Evolutionary conservation across 108 stramenopile genomes (phyloP).

Genomic region (Bacterosira constricta): DNA sequence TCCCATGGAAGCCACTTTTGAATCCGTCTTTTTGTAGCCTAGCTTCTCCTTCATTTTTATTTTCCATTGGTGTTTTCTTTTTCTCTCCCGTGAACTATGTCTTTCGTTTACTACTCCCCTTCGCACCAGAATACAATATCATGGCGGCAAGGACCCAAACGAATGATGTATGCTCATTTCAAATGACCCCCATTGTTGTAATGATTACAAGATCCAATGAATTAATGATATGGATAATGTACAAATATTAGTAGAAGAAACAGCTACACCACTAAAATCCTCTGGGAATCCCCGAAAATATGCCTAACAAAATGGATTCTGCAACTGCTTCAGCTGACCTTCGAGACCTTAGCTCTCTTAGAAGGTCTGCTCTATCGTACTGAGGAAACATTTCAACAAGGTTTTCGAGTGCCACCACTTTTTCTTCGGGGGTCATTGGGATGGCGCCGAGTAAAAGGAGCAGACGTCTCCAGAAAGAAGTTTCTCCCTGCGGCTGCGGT

Average conservation of each 20-base stretch:
- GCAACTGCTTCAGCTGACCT: conserved; percentile 79
- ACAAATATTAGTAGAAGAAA: conserved; percentile 2
- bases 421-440: conserved; percentile 82
- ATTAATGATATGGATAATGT: background rate
- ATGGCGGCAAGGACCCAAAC: background rate
- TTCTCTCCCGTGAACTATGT: too few species aligned
- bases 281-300: conserved; percentile 60
- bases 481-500: conserved; percentile 24
- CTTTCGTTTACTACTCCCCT: too few species aligned
- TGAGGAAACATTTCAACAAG: conserved; percentile 79
- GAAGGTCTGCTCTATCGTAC: conserved; percentile 73
- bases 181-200: background rate
- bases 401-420: conserved; percentile 67
- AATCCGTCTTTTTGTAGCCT: too few species aligned
- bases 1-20: too few species aligned
- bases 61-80: too few species aligned
- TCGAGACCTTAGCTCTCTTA: conserved; percentile 65
- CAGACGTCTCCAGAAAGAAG: conserved; percentile 65
- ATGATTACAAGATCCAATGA: background rate
- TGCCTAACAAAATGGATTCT: conserved; percentile 64
- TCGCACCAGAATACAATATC: too few species aligned
- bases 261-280: conserved; percentile 1
- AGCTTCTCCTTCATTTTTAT: too few species aligned
- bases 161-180: background rate
- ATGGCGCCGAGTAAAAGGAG: conserved; percentile 62